phyloP scores from a whole-genome alignment of 2,329 filamentous ascomycete genomes.

The Beauveria sp. region DNA sequence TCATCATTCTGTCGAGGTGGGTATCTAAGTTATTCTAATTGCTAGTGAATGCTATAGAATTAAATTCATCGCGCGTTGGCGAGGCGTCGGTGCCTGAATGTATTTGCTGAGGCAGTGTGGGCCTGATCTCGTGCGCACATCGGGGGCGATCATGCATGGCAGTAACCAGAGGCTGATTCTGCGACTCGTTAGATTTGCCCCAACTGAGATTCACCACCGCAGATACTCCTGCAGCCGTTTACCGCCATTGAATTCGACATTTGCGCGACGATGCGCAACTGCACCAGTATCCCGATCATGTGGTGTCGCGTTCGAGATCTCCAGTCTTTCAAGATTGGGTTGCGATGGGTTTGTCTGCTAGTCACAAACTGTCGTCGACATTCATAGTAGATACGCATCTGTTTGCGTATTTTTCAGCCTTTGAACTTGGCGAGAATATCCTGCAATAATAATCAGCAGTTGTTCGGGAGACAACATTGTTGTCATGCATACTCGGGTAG shows the following conservation, averaged over 20 bases:
- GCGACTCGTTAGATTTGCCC: not conserved
- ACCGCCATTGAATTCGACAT: not conserved
- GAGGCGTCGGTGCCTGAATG: not conserved
- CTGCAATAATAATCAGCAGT: constrained; percentile 28
- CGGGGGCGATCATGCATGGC: not conserved
- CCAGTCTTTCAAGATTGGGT: not conserved
- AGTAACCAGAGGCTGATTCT: not conserved
- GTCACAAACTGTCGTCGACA: not conserved
- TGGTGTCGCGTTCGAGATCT: not conserved
- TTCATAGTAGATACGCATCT: not conserved
- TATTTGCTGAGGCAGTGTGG: not conserved
- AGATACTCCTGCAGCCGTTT: too few species aligned
- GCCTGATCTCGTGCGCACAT: constrained; percentile 10
- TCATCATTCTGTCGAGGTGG: not conserved
- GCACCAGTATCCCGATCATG: not conserved
- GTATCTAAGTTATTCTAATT: not conserved
- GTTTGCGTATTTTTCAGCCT: constrained; percentile 37
- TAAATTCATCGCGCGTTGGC: not conserved
- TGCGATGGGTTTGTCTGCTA: not conserved
- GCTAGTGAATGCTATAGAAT: not conserved
- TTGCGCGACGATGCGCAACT: not conserved
- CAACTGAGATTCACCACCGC: not conserved
- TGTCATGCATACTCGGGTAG: constrained; percentile 58
- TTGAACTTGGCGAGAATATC: constrained; percentile 62
- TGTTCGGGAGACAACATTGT: not conserved